These are phyloP conservation scores for Pholiota conissans DNA, from an alignment of 768 basidiomycete genomes.

Conservation along the genomic window DNA sequence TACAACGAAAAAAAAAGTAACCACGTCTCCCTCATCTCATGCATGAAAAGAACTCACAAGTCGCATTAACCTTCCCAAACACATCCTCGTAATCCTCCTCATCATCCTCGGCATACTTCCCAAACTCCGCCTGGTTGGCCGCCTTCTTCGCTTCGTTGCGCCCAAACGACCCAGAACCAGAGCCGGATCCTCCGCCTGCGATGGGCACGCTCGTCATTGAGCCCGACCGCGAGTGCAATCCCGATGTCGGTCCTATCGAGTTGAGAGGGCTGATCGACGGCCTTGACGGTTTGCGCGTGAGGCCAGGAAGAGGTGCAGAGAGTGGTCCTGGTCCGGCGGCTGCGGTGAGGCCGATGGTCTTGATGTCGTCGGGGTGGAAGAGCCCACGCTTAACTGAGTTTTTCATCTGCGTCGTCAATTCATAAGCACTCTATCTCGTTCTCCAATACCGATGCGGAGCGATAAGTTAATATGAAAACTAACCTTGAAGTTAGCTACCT, in stretches of 20 bases:
- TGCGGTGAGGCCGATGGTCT: slow-evolving; percentile 60
- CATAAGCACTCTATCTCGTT: background rate
- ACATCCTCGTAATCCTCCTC: slow-evolving; percentile 97
- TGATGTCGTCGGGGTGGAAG: slow-evolving; percentile 90
- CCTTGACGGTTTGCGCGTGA: slow-evolving; percentile 53
- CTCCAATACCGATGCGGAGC: background rate
- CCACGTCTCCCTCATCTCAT: background rate
- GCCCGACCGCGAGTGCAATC: slow-evolving; percentile 57
- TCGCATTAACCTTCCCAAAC: slow-evolving; percentile 75
- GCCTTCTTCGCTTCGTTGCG: slow-evolving; percentile 59
- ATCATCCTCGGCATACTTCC: slow-evolving; percentile 81
- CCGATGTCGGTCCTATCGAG: slow-evolving; percentile 28
- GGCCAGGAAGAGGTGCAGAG: slow-evolving; percentile 65
- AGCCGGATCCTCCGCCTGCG: slow-evolving; percentile 50
- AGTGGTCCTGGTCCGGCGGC: slow-evolving; percentile 53
- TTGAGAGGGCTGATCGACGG: slow-evolving; percentile 38
- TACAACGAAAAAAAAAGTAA: background rate
- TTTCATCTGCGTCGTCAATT: slow-evolving; percentile 48
- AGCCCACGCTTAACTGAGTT: slow-evolving; percentile 72
- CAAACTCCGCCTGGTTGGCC: slow-evolving; percentile 64
- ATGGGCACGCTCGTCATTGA: slow-evolving; percentile 46
- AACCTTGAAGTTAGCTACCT: slow-evolving; percentile 85
- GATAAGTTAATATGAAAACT: slow-evolving; percentile 11
- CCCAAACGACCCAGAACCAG: slow-evolving; percentile 60
- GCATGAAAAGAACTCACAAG: slow-evolving; percentile 45